Evolutionary conservation across 2,329 filamentous ascomycete genomes (phyloP), one percentile per base, ranked within the genome.

Genomic region (Colletotrichum cuscutae): DNA sequence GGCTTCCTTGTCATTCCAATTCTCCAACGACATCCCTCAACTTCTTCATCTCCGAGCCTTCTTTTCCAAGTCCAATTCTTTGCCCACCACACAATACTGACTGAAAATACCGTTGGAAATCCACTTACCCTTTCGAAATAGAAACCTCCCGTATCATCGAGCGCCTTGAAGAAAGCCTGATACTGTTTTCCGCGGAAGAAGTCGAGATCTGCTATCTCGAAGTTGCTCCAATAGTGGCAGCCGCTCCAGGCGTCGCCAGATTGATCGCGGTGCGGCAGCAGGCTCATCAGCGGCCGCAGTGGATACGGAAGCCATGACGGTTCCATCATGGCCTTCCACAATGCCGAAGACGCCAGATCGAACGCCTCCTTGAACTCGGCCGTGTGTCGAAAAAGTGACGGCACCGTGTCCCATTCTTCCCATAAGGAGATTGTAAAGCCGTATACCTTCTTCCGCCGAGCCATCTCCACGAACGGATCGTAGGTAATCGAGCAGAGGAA

Each of bases 221-320:
- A 86, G 72, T 86, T 86, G 73, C 83, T 85, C 84, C 84, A 86
- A 76, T 85, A 86, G 72, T 86, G 84, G 75, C 84, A 86, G 72
- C 83, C 63, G 69, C 81, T 86, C 84, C 84, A 86, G 42, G 74
- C 75, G 72, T 86, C 84, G 42, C 84, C 84, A 54, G 79, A 77
- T 3, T 76, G 74, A 66, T 85, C 82, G 54, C 81, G 81, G 75
- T 84, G 80, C 3, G 82, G 78, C 26, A 84, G 71, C 77, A 79
- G 81, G 61, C 79, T 77, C 71, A 85, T 76, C 53, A 82, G 75
- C n/a, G 78, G 77, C 8, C 84, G 81, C 56, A 86, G 77, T 5
- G 84, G 84, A 73, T 80, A 85, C 1, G 84, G 84, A 54, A 83
- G 68, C 82, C 82, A 85, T 49, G 82, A 84, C 1, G 84, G 79